Evolutionary conservation across 768 basidiomycete genomes (phyloP), one percentile per base, ranked within the genome.

Genomic region (Pleurotus ostreatus): DNA sequence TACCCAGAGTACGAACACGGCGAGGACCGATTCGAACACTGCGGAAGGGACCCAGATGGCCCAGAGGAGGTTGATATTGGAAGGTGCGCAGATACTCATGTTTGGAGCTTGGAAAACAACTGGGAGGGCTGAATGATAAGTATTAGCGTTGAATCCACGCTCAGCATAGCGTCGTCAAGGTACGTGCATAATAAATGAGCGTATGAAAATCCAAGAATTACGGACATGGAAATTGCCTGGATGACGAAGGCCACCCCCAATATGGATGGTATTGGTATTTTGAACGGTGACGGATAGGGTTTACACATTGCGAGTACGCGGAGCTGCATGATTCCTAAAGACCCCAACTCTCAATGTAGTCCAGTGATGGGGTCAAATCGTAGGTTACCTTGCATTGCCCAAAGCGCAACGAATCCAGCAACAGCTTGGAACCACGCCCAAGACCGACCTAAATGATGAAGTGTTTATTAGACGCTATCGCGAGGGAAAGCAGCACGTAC

Each of bases 301-400:
- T 46, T 46, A n/a, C 23, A 55, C 54, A 55, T 55, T 4, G 54
- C 54, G 4, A 26, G 45, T 20, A 46, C 54, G 4, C 54, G 54
- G 2, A 45, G 45, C 43, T 45, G 54, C 20, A 55, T 23, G 9
- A 55, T 45, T 13, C 54, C 54, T 55, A 7, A 12, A 11, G 34
- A 23, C n/a, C 11, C 30, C 9, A 9, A 11, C 1, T 34, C 9
- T 9, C 8, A 34, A 34, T 34, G 30, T 9, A 34, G 8, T 34
- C 30, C 7, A 34, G 30, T 9, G 30, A 34, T 11, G 2, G 9
- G 30, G 11, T 34, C 30, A 34, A 34, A 34, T 34, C 3, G 8
- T 9, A 55, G 22, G 13, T 20, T 39, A 46, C 54, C 54, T 46
- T 55, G 54, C 54, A 55, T 55, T 11, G 54, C 15, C 54, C 54